Conservation (phyloP, 176 grass and related monocot genomes). For the Coix lacrymajobi region DNA sequence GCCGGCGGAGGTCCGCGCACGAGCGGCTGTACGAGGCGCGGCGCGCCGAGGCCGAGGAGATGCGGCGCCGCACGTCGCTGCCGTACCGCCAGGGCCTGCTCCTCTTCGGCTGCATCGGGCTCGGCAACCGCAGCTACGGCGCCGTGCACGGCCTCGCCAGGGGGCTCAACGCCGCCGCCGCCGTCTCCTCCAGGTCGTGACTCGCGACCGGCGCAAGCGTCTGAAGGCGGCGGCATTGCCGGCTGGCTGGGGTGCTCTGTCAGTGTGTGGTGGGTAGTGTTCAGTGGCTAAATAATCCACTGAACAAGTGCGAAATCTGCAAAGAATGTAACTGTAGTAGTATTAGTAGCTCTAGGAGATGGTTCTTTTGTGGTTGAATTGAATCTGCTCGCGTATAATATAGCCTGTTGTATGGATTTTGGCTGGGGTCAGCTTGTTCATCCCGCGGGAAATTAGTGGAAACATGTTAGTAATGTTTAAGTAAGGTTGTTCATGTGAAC, state of each 20-base stretch:
- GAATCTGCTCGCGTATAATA: background rate
- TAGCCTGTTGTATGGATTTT: slow-evolving; percentile 23
- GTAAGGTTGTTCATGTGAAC: background rate
- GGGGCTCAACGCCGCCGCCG: slow-evolving; percentile 42
- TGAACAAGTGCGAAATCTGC: slow-evolving; percentile 3
- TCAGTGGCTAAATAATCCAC: background rate
- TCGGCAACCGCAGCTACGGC: slow-evolving; percentile 60
- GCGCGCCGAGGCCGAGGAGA: slow-evolving; percentile 79
- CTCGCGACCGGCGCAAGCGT: background rate
- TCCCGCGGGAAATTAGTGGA: background rate
- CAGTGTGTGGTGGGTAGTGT: background rate
- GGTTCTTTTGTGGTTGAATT: background rate
- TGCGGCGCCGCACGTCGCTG: slow-evolving; percentile 89
- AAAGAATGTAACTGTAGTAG: background rate
- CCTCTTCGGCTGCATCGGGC: slow-evolving; percentile 71
- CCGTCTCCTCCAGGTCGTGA: slow-evolving; percentile 63
- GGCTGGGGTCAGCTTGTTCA: background rate
- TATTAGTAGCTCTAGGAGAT: background rate
- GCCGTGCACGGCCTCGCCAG: slow-evolving; percentile 61
- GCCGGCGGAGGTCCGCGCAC: slow-evolving; percentile 50
- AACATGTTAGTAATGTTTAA: background rate
- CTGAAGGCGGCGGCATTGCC: background rate
- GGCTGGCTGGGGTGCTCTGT: background rate
- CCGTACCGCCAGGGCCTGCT: slow-evolving; percentile 83
- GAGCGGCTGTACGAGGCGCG: slow-evolving; percentile 80